A percentile compares a stretch with the other conserved stretches of the same genome.
phyloP scores from a whole-genome alignment of 192 early-diverging fungal genomes.

The Cladochytrium replicatum region DNA sequence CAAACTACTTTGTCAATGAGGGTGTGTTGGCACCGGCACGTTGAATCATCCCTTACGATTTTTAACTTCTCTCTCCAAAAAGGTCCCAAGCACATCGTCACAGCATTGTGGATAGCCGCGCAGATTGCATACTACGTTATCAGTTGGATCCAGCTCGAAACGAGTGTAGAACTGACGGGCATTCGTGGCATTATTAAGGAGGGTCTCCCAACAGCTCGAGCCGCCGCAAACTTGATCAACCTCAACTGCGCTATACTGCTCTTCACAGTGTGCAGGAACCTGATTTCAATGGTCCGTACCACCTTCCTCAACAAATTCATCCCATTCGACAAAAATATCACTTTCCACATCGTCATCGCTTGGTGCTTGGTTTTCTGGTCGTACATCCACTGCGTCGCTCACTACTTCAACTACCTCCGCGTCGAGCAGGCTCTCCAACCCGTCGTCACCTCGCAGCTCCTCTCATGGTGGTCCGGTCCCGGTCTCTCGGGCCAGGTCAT shows the following conservation, averaged over 20 bases:
- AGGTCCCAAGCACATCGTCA: constrained; percentile 31
- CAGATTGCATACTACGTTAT: constrained; percentile 36
- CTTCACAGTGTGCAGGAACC: constrained; percentile 71
- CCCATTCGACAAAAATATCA: constrained; percentile 77
- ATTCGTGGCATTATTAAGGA: constrained; percentile 33
- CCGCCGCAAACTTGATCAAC: constrained; percentile 57
- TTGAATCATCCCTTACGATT: no score
- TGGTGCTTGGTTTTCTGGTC: constrained; percentile 72
- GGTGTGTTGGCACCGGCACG: no score
- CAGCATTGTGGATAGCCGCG: constrained; percentile 25
- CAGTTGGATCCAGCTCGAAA: constrained; percentile 27
- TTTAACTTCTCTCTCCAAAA: no score
- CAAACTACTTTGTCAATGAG: constrained; percentile 47
- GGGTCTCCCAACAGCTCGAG: constrained; percentile 40
- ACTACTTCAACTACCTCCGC: constrained; percentile 71
- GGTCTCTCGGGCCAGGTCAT: constrained; percentile 76
- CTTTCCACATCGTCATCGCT: constrained; percentile 72
- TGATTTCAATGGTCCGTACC: constrained; percentile 63
- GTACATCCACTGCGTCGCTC: constrained; percentile 55
- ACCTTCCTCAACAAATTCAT: constrained; percentile 68
- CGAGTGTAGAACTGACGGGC: constrained; percentile 20
- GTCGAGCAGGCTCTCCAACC: constrained; percentile 33
- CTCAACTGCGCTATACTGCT: constrained; percentile 68
- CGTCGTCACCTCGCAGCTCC: constrained; percentile 22
- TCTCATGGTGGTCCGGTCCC: constrained; percentile 59